Evolutionary conservation across 352 stramenopile species (phyloP).

Genomic region (Phytopythium mirpurense): DNA sequence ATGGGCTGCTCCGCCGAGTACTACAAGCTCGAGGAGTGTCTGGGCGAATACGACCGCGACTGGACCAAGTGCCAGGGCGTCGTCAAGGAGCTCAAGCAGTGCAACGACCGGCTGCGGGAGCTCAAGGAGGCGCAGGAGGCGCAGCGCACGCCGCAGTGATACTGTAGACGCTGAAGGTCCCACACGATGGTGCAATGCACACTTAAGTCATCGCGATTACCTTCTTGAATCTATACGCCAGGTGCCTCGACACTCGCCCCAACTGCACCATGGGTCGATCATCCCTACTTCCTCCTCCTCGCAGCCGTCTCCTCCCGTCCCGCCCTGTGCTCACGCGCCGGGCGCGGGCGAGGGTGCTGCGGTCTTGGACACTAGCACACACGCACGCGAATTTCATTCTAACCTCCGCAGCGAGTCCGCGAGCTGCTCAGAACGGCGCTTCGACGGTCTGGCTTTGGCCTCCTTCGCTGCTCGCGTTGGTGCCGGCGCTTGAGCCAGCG

Average conservation of each 20-base stretch:
- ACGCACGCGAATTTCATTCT: conserved; percentile 1
- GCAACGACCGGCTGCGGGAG: conserved; percentile 64
- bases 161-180: neutral
- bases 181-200: neutral
- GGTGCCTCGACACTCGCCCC: no score
- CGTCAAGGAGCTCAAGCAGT: conserved; percentile 73
- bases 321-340: neutral
- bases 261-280: no score
- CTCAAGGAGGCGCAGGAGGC: conserved; percentile 39
- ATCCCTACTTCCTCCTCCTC: neutral
- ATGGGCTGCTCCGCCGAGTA: conserved; percentile 82
- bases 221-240: conserved; percentile 6
- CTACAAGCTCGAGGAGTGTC: conserved; percentile 83
- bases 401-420: neutral
- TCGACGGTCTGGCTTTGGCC: conserved; percentile 67
- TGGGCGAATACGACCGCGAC: conserved; percentile 75
- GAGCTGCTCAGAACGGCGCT: conserved; percentile 48
- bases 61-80: conserved; percentile 84
- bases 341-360: neutral
- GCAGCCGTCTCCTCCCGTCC: neutral
- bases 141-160: neutral
- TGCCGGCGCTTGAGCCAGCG: conserved; percentile 9
- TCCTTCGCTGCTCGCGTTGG: conserved; percentile 6
- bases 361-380: neutral
- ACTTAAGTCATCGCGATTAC: neutral